Percentiles rank a stretch among this genome's conserved stretches.
Conservation (phyloP, 805 yeast genomes). For the Saturnispora zaruensis region DNA sequence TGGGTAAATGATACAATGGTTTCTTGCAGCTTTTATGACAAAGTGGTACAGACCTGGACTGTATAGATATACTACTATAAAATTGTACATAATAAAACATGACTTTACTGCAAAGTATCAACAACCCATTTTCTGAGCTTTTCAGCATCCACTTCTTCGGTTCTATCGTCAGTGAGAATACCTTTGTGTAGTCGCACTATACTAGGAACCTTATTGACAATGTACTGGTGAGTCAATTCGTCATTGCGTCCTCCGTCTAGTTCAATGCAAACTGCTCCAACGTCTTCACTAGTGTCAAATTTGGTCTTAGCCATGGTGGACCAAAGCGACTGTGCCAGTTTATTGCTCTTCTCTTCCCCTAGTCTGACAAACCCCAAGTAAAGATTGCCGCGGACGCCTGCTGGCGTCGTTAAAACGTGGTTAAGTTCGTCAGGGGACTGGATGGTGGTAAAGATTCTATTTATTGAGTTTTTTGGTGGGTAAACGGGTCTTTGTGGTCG, state of each 20-base stretch:
- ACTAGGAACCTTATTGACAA: slow-evolving; percentile 48
- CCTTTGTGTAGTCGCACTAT: slow-evolving; percentile 62
- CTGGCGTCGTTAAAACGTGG: slow-evolving; percentile 29
- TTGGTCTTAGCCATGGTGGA: slow-evolving; percentile 60
- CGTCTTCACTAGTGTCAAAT: slow-evolving; percentile 48
- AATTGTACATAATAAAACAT: neutral
- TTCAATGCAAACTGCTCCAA: slow-evolving; percentile 14
- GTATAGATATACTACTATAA: neutral
- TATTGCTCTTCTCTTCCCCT: slow-evolving; percentile 55
- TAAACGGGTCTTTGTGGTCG: slow-evolving; percentile 14
- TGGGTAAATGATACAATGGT: slow-evolving; percentile 57
- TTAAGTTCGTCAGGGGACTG: slow-evolving; percentile 53
- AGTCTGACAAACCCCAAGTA: slow-evolving; percentile 44
- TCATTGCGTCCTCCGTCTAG: slow-evolving; percentile 30
- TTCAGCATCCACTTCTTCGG: slow-evolving; percentile 10
- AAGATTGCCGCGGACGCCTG: slow-evolving; percentile 8
- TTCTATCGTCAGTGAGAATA: slow-evolving; percentile 37
- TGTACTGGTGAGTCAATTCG: slow-evolving; percentile 50
- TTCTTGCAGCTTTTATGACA: slow-evolving; percentile 91
- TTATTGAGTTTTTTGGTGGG: slow-evolving; percentile 29
- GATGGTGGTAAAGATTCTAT: slow-evolving; percentile 44
- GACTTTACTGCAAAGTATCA: neutral
- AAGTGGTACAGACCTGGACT: slow-evolving; percentile 68
- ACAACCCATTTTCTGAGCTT: slow-evolving; percentile 11
- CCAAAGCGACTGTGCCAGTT: slow-evolving; percentile 54